Evolutionary conservation across 768 basidiomycete genomes (phyloP), one percentile per base, ranked within the genome.

Genomic region (Lactarius pseudohatsudake): DNA sequence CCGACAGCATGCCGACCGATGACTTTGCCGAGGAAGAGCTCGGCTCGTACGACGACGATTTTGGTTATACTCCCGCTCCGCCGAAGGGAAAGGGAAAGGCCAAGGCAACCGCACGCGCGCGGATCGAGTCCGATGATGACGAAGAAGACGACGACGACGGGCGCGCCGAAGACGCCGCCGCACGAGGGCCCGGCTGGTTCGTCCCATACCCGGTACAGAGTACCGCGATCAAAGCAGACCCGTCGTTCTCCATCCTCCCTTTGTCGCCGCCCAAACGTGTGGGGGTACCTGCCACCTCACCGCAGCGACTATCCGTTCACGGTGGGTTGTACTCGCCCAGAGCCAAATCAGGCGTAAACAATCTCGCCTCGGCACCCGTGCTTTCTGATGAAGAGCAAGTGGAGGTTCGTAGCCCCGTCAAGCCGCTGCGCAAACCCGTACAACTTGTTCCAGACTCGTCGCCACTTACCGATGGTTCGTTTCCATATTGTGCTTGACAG

Each of bases 111-210:
- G 34, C 59, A 15, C 67, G 64, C 16, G n/a, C 43, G 16, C 64
- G 67, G 16, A 66, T 66, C 20, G 64, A 61, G 61, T 68, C 64
- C 22, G 67, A 68, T 43, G 67, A 50, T 1, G 67, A 57, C 18
- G 59, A 53, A 2, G 55, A 28, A 26, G 26, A 53, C 2, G 64
- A 68, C 9, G 56, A 58, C 11, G 64, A 66, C 2, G 53, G 58
- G 13, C 58, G 22, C 20, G 34, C 36, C 20, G 66, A 63, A 13
- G 62, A 34, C 6, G 30, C 15, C 16, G 36, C 20, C 18, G 58
- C 26, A 10, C 63, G 54, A 26, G 11, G 26, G 16, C 58, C 57
- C 11, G 18, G 30, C 16, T 67, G 30, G 34, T 9, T 38, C 36
- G 30, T 34, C 9, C 30, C 61, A 58, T 38, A 58, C 57, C 26